These are phyloP conservation scores for Fusarium verrucosum DNA, from an alignment of 2,329 filamentous ascomycete genomes.

Conservation along the genomic window DNA sequence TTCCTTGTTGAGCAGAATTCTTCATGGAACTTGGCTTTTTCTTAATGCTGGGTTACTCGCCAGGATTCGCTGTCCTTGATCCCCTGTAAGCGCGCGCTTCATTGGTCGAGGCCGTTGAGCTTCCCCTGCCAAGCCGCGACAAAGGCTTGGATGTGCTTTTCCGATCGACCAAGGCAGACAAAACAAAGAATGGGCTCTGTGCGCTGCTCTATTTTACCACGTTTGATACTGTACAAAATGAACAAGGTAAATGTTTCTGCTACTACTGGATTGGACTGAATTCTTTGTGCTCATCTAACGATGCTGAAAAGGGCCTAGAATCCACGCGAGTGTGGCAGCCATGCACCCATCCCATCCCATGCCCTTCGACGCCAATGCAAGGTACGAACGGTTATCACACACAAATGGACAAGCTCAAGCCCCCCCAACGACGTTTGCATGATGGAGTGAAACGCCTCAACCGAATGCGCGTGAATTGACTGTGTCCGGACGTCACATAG, in stretches of 20 bases:
- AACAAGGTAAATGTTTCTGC: background rate
- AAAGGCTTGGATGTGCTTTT: constrained; percentile 14
- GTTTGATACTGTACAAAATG: no score
- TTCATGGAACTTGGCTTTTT: constrained; percentile 29
- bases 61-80: constrained; percentile 23
- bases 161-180: constrained; percentile 1
- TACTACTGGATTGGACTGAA: constrained; percentile 29
- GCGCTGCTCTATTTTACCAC: no score
- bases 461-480: constrained; percentile 27
- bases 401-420: constrained; percentile 14
- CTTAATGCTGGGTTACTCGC: constrained; percentile 17
- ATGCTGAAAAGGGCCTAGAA: constrained; percentile 27
- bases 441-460: constrained; percentile 27
- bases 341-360: background rate
- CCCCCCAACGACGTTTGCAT: constrained; percentile 29
- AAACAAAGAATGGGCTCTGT: constrained; percentile 12
- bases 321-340: constrained; percentile 24
- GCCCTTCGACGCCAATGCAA: constrained; percentile 37
- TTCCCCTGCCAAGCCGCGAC: constrained; percentile 41
- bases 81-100: constrained; percentile 30
- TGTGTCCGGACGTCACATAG: constrained; percentile 8
- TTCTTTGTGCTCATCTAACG: constrained; percentile 29
- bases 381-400: constrained; percentile 36
- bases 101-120: constrained; percentile 33
- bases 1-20: constrained; percentile 1